These are phyloP conservation scores for Tilletiopsis washingtonensis DNA, from an alignment of 1,284 basidiomycete species.

Conservation along the genomic window DNA sequence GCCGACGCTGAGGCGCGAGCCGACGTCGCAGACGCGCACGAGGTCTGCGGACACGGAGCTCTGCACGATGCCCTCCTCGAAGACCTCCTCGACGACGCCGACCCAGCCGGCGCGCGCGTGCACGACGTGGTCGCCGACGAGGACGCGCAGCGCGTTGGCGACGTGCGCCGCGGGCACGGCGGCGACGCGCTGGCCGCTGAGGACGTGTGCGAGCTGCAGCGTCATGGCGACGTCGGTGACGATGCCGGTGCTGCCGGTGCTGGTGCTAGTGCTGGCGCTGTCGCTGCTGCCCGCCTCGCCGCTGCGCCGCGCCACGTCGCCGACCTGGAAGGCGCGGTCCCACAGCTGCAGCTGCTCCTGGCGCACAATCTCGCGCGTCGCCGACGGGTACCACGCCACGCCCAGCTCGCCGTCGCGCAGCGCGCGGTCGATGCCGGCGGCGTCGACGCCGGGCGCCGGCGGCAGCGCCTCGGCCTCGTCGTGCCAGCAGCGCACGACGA, in stretches of 20 bases:
- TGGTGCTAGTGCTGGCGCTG: too few relatives aligned
- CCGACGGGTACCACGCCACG: slow-evolving; percentile 61
- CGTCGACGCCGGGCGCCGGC: too few relatives aligned
- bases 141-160: slow-evolving; percentile 17
- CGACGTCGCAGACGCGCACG: slow-evolving; percentile 16
- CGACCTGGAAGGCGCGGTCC: too few relatives aligned
- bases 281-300: too few relatives aligned
- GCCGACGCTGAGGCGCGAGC: slow-evolving; percentile 14
- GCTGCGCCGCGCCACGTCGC: too few relatives aligned
- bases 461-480: too few relatives aligned
- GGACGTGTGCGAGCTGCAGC: slow-evolving; percentile 65
- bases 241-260: slow-evolving; percentile 65
- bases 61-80: slow-evolving; percentile 69
- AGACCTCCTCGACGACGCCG: slow-evolving; percentile 64
- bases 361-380: slow-evolving; percentile 37
- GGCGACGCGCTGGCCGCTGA: slow-evolving; percentile 59
- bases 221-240: slow-evolving; percentile 60
- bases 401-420: slow-evolving; percentile 71
- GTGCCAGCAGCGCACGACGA: background rate
- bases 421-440: slow-evolving; percentile 60
- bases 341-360: slow-evolving; percentile 16
- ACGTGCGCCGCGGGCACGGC: slow-evolving; percentile 62
- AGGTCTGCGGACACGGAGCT: slow-evolving; percentile 50
- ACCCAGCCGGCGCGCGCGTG: slow-evolving; percentile 75
- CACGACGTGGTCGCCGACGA: slow-evolving; percentile 54